phyloP scores from a whole-genome alignment of 2,329 filamentous ascomycete genomes.

The Xylariaceae sp. region DNA sequence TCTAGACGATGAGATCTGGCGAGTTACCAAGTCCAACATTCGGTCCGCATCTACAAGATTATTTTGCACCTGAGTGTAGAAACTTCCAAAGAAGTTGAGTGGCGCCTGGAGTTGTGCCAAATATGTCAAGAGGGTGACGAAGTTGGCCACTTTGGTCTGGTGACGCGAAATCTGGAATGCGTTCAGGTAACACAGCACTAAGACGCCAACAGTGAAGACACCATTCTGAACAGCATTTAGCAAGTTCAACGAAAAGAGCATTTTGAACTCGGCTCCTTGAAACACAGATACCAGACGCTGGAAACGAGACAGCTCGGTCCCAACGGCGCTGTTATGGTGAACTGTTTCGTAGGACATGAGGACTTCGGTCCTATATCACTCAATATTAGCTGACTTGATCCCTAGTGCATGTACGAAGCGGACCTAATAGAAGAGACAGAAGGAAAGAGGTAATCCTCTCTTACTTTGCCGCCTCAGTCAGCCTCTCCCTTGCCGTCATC shows the following conservation, averaged over 20 bases:
- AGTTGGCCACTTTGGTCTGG: conserved; percentile 68
- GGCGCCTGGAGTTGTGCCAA: conserved; percentile 81
- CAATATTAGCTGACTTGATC: too few species aligned
- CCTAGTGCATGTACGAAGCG: too few species aligned
- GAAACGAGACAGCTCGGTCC: conserved; percentile 77
- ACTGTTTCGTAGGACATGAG: conserved; percentile 96
- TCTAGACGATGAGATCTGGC: too few species aligned
- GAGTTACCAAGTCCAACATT: conserved; percentile 7
- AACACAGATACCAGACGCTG: conserved; percentile 71
- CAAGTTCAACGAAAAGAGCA: conserved; percentile 75
- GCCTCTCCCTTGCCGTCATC: conserved; percentile 91
- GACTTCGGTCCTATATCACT: conserved; percentile 68
- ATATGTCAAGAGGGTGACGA: conserved; percentile 75
- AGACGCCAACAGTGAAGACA: conserved; percentile 77
- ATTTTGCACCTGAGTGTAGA: conserved; percentile 61
- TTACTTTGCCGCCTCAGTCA: conserved; percentile 98
- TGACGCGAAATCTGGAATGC: conserved; percentile 76
- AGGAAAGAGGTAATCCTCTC: too few species aligned
- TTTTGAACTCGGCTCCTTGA: conserved; percentile 75
- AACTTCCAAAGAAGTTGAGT: conserved; percentile 88
- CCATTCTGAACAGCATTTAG: conserved; percentile 82
- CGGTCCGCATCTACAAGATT: conserved; percentile 4
- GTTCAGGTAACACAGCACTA: conserved; percentile 73
- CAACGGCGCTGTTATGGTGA: conserved; percentile 86
- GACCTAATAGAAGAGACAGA: too few species aligned